Base-by-base conservation (phyloP, 2,329 filamentous ascomycete genomes). In the Diaporthe vexans region DNA sequence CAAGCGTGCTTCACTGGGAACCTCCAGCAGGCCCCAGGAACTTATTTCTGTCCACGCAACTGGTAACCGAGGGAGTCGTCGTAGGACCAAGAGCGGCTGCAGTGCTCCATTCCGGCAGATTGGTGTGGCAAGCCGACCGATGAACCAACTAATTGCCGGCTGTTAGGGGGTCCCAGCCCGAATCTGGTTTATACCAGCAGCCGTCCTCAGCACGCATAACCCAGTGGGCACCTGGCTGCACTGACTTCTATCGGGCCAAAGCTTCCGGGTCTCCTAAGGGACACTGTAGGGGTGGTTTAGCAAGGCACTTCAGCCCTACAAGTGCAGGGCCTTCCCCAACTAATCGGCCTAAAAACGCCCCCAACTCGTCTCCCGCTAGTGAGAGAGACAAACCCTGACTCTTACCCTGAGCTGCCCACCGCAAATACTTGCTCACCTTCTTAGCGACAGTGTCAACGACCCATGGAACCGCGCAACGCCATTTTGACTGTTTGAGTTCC, bases 291-390 rank as follows among this genome's bases (percentile, higher is more conserved):
- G 21, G 46, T 21, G 46, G 48, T 52, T 11, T 24, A 24, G 48
- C 48, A 26, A 26, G 21, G 26, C 11, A 29, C 33, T 54, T 63
- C 70, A 72, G 70, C 70, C 70, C 57, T 72, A 63, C n/a, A 11
- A 40, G 57, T 33, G 46, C 17, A 46, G 33, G 33, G 26, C 43
- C 46, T 43, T 43, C 46, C 56, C 7, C 21, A n/a, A 72, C 0
- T 26, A 63, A 54, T 63, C 46, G 57, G 57, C 58, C 57, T 21
- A 51, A 63, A 72, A 43, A 19, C 3, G n/a, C 54, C 57, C 70
- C 69, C 35, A 72, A 56, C n/a, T 19, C 63, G 29, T 46, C 63
- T 19, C 26, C 46, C 63, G 33, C 63, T 68, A 68, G 46, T 13
- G 26, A 35, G 46, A 15, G 48, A 40, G 46, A 68, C 52, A 54